A percentile compares a stretch with the other conserved stretches of the same genome.
These are phyloP conservation scores for Leucocoprinus sp. DNA, from an alignment of 768 basidiomycete species.

Conservation along the genomic window DNA sequence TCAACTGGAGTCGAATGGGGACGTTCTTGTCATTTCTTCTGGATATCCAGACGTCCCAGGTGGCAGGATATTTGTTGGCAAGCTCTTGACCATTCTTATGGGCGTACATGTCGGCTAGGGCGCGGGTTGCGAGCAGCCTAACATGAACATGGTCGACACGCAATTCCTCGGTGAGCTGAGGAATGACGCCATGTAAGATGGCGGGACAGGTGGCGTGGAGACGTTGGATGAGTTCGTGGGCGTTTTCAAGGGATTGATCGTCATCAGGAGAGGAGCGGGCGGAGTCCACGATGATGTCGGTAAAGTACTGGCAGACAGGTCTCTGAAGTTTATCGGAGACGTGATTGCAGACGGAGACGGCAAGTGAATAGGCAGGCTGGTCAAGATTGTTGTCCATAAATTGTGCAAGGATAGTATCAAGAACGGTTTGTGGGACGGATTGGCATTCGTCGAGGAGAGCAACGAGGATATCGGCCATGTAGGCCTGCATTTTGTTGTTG, in stretches of 20 bases:
- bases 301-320: conserved; percentile 87
- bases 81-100: conserved; percentile 69
- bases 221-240: conserved; percentile 81
- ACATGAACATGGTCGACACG: conserved; percentile 65
- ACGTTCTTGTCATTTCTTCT: conserved; percentile 71
- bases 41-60: conserved; percentile 81
- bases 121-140: conserved; percentile 75
- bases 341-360: conserved; percentile 76
- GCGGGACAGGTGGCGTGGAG: conserved; percentile 74
- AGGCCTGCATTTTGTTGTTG: conserved; percentile 72
- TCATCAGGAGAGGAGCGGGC: conserved; percentile 20
- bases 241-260: conserved; percentile 55
- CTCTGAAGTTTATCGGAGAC: conserved; percentile 84
- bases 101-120: conserved; percentile 85
- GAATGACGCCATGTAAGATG: conserved; percentile 83
- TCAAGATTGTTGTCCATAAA: conserved; percentile 76
- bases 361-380: conserved; percentile 73
- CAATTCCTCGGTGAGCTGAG: conserved; percentile 87
- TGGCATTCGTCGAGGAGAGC: conserved; percentile 84
- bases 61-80: conserved; percentile 68
- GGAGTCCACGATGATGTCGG: conserved; percentile 70
- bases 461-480: conserved; percentile 83
- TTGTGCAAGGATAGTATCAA: conserved; percentile 78
- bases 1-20: conserved; percentile 66
- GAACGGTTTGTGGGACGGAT: conserved; percentile 65